These are phyloP conservation scores for Sugiyamaella neomexicana DNA, from an alignment of 1,139 yeast species.

Conservation along the genomic window DNA sequence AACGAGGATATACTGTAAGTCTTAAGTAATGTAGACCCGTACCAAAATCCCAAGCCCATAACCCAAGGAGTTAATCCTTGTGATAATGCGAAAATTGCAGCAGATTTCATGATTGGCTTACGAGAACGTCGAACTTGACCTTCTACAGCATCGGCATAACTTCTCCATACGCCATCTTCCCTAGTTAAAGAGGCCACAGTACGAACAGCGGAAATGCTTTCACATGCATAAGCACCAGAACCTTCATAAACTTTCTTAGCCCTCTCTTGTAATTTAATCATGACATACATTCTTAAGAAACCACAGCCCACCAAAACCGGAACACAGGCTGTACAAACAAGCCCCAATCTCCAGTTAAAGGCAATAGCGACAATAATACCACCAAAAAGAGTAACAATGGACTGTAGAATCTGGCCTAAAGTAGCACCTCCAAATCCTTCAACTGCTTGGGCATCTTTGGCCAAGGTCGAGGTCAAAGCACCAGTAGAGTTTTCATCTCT, in stretches of 20 bases:
- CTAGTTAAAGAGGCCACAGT: conserved; percentile 43
- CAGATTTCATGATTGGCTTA: conserved; percentile 34
- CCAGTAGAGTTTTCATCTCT: conserved; percentile 61
- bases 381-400: conserved; percentile 64
- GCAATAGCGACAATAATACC: conserved; percentile 75
- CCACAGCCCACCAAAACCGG: conserved; percentile 72
- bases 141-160: conserved; percentile 36
- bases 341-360: conserved; percentile 63
- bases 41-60: conserved; percentile 44
- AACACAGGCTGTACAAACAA: conserved; percentile 58
- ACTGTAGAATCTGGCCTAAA: conserved; percentile 72
- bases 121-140: conserved; percentile 37
- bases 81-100: conserved; percentile 38
- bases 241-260: conserved; percentile 43
- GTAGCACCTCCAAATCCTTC: conserved; percentile 86
- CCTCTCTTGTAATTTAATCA: conserved; percentile 61
- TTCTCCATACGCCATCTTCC: conserved; percentile 38
- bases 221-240: conserved; percentile 43
- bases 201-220: conserved; percentile 40
- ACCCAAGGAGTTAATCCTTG: conserved; percentile 43
- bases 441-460: conserved; percentile 83
- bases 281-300: conserved; percentile 79
- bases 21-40: conserved; percentile 40
- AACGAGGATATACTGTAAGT: conserved; percentile 32
- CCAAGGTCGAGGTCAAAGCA: conserved; percentile 74